Percentiles rank a stretch among this genome's conserved stretches.
Conservation (phyloP, 345 rosid genomes). For the Moricandia moricandioides region DNA sequence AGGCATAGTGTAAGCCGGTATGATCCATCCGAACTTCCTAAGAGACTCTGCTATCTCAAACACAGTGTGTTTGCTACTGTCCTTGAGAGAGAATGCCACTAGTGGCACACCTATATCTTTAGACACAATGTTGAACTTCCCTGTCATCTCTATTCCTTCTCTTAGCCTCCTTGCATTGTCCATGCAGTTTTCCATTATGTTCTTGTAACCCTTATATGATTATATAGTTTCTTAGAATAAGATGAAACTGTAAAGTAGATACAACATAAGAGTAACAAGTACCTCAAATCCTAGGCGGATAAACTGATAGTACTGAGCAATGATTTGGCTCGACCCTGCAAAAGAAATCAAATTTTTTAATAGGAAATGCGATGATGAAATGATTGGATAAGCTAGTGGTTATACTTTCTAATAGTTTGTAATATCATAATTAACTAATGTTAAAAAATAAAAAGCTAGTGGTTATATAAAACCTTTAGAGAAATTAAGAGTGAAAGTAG, state of each 20-base stretch:
- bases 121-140: conserved; percentile 57
- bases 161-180: conserved; percentile 51
- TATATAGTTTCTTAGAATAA: background rate
- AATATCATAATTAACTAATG: background rate
- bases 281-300: conserved; percentile 75
- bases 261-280: conserved; percentile 12
- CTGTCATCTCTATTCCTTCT: conserved; percentile 59
- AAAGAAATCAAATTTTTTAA: background rate
- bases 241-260: background rate
- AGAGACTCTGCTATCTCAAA: conserved; percentile 62
- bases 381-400: background rate
- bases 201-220: conserved; percentile 57
- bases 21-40: conserved; percentile 69
- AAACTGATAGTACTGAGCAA: conserved; percentile 74
- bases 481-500: background rate
- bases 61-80: conserved; percentile 53
- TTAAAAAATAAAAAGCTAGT: background rate
- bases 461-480: background rate
- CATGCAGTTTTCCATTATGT: conserved; percentile 64
- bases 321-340: conserved; percentile 76
- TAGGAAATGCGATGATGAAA: background rate
- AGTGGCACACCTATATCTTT: conserved; percentile 72
- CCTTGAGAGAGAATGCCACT: conserved; percentile 68
- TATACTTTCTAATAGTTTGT: background rate
- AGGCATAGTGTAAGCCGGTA: conserved; percentile 79